Conservation (phyloP, 176 grass and related monocot genomes). For the Musa acuminata region DNA sequence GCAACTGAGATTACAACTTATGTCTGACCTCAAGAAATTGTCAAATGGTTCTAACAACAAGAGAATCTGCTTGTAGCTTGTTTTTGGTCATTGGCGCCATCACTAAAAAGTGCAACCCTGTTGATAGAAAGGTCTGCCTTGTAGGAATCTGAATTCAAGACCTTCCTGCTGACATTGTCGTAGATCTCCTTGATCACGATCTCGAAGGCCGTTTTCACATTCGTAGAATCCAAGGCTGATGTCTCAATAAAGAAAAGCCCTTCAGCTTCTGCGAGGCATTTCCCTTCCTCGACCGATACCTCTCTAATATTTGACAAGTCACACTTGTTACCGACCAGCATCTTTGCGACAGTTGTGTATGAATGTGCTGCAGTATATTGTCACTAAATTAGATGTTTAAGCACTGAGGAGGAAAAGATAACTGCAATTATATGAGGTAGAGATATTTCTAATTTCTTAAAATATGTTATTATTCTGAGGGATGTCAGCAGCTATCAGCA, state of each 20-base stretch:
- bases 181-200: slow-evolving; percentile 18
- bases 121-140: slow-evolving; percentile 12
- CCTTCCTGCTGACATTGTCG: slow-evolving; percentile 16
- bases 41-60: slow-evolving; percentile 12
- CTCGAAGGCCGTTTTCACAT: slow-evolving; percentile 12
- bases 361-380: slow-evolving; percentile 1
- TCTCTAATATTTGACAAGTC: slow-evolving; percentile 12
- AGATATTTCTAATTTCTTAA: too few species aligned
- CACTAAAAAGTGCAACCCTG: background rate
- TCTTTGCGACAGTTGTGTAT: slow-evolving; percentile 12
- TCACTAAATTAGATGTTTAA: background rate
- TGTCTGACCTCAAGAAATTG: background rate
- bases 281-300: slow-evolving; percentile 13
- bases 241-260: slow-evolving; percentile 15
- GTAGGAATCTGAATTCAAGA: slow-evolving; percentile 15
- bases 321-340: slow-evolving; percentile 18
- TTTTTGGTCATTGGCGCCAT: background rate
- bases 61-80: slow-evolving; percentile 8
- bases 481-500: too few species aligned
- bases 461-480: too few species aligned
- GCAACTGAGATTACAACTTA: background rate
- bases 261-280: slow-evolving; percentile 1
- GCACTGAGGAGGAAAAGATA: background rate
- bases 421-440: background rate
- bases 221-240: slow-evolving; percentile 6